A percentile compares a stretch with the other conserved stretches of the same genome.
These are phyloP conservation scores for Trametes sp. DNA, from an alignment of 1,284 basidiomycete genomes.

Conservation along the genomic window DNA sequence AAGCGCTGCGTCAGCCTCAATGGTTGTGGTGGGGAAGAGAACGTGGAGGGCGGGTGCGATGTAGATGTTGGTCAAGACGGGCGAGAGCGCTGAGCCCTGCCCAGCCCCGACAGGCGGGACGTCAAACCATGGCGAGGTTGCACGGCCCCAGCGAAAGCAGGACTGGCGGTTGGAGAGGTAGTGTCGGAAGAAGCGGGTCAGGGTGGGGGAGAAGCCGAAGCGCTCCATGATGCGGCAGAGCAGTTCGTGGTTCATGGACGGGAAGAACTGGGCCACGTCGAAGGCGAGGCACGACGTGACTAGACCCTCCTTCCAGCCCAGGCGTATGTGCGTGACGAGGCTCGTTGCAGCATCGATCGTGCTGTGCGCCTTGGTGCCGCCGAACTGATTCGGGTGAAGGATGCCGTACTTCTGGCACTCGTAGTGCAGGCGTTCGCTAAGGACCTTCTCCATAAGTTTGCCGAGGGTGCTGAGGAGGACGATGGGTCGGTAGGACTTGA, in stretches of 20 bases:
- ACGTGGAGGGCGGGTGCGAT: conserved; percentile 18
- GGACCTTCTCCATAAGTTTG: conserved; percentile 15
- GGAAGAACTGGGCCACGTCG: conserved; percentile 24
- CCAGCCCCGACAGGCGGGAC: conserved; percentile 11
- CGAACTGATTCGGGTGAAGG: conserved; percentile 19
- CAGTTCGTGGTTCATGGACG: conserved; percentile 17
- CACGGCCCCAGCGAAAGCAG: conserved; percentile 14
- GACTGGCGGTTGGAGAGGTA: conserved; percentile 9
- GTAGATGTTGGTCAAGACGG: conserved; percentile 20
- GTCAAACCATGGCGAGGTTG: not conserved
- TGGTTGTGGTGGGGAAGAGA: not conserved
- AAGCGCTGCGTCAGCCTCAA: not conserved
- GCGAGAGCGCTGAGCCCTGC: conserved; percentile 29
- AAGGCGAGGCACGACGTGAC: conserved; percentile 18
- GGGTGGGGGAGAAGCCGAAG: conserved; percentile 2
- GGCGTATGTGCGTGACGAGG: conserved; percentile 13
- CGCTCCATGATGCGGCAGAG: conserved; percentile 1
- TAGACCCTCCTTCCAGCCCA: conserved; percentile 4
- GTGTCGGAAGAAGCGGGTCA: conserved; percentile 5
- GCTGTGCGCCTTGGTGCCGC: conserved; percentile 17
- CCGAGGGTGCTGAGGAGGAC: conserved; percentile 16
- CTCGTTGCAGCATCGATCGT: conserved; percentile 10
- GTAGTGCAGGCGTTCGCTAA: conserved; percentile 13
- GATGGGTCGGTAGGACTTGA: conserved; percentile 21
- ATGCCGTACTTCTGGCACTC: conserved; percentile 10